Evolutionary conservation across 495 filamentous ascomycete genomes (phyloP).

Genomic region (Parachaetomium inaequale): DNA sequence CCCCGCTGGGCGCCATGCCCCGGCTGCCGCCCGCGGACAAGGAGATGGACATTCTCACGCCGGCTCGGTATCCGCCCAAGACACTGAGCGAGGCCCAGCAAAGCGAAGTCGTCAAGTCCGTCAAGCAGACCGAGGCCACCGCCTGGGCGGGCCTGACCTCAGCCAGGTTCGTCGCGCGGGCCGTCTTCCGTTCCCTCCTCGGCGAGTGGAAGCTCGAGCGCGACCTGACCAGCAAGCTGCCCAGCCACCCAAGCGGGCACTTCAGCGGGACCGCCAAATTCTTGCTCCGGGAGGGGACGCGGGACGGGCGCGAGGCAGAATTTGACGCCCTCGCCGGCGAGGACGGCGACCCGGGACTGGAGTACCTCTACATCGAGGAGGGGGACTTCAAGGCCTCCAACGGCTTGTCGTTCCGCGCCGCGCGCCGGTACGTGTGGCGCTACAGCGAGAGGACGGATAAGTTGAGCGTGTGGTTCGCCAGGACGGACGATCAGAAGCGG

Average conservation of each 20-base stretch:
- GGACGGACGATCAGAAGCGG: slow-evolving; percentile 49
- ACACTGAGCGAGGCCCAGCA: slow-evolving; percentile 17
- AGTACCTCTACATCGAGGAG: slow-evolving; percentile 66
- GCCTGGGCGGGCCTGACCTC: slow-evolving; percentile 35
- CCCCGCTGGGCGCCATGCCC: slow-evolving; percentile 27
- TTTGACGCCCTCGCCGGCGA: slow-evolving; percentile 18
- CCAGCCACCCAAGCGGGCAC: slow-evolving; percentile 55
- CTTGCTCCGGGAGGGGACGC: slow-evolving; percentile 52
- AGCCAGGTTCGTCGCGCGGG: slow-evolving; percentile 52
- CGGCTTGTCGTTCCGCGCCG: slow-evolving; percentile 46
- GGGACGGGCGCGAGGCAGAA: slow-evolving; percentile 43
- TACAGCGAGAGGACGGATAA: slow-evolving; percentile 52
- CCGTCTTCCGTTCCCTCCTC: slow-evolving; percentile 69
- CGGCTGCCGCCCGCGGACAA: slow-evolving; percentile 33
- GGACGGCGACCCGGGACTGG: slow-evolving; percentile 45
- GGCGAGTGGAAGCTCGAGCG: slow-evolving; percentile 65
- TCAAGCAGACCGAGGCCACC: slow-evolving; percentile 34
- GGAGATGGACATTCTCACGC: slow-evolving; percentile 46
- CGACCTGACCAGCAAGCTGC: slow-evolving; percentile 42
- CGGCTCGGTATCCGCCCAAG: slow-evolving; percentile 38
- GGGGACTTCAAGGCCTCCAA: slow-evolving; percentile 54
- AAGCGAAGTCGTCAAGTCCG: slow-evolving; percentile 27
- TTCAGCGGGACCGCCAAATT: slow-evolving; percentile 62
- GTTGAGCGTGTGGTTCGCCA: slow-evolving; percentile 67
- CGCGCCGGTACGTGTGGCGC: slow-evolving; percentile 55